Base-by-base conservation (phyloP, 192 early-diverging fungal species). In the Chytriomyces confervae region DNA sequence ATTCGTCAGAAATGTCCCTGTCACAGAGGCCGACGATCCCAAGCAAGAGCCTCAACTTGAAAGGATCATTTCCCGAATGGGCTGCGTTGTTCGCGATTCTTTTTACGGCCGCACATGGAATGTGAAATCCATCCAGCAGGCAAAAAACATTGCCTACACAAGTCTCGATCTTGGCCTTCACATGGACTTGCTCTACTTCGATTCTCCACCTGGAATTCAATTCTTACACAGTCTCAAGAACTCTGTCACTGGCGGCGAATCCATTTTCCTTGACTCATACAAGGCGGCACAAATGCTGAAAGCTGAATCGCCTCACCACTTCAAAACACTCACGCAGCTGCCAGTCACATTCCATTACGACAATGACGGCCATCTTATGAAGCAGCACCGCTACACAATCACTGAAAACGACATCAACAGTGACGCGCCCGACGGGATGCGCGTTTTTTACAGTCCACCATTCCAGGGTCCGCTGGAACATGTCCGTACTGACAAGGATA, bases 131-230 rank as follows among this genome's bases (percentile, higher is more conserved):
- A 82, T 91, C 3, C 88, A 88, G 6, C 82, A 93, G 61, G 87
- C 93, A 11, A 93, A 89, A 70, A 95, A 95, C 82, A 93, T 95
- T 82, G 94, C 94, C 5, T 95, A 95, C 77, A 95, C 94, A 0
- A 86, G 83, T 62, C 84, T 95, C 29, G 86, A 91, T 75, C 85
- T 95, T 18, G 93, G 93, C 0, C 87, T 94, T 51, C 94, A 95
- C 76, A 95, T 95, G 94, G 94, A 95, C 86, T 81, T 95, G 50
- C 81, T 95, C 93, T 94, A 95, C 79, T 86, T 92, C 75, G 93
- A 94, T 69, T 77, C 89, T 8, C 93, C 94, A 2, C 93, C 94
- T 13, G 94, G 91, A 1, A 77, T 95, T 45, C 94, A 95, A 79
- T 82, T 94, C 57, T 84, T 95, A 9, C 93, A 95, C 75, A 86